Percentiles rank a stretch among this genome's conserved stretches.
Evolutionary conservation across 2,329 filamentous ascomycete genomes (phyloP).

Genomic region (Claviceps citrina): DNA sequence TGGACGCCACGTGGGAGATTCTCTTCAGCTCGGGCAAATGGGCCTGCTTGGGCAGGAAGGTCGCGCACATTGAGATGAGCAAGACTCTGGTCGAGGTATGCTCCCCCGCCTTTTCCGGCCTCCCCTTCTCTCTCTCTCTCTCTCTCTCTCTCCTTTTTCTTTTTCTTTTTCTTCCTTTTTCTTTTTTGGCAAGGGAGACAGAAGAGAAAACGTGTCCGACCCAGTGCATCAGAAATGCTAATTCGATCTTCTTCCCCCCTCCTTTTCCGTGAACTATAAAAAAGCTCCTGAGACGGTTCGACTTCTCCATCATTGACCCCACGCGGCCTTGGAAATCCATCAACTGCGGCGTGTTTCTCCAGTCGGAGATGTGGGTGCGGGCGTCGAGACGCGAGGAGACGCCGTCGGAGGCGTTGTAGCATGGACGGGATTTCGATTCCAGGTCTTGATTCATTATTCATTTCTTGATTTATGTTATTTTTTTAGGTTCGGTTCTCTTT

Average conservation of each 20-base stretch:
- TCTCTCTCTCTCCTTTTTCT: background rate
- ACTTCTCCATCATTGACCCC: conserved; percentile 5
- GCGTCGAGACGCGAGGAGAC: background rate
- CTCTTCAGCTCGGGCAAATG: conserved; percentile 25
- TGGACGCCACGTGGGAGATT: conserved; percentile 23
- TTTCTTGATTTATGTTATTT: too few species aligned
- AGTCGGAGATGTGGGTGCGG: background rate
- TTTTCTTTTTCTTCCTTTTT: background rate
- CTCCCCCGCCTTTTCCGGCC: too few species aligned
- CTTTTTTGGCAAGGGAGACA: background rate
- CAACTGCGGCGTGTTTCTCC: conserved; percentile 3
- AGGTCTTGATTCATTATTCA: too few species aligned
- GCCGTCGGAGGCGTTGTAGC: background rate
- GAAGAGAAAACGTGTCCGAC: background rate
- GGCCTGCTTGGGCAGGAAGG: conserved; percentile 23
- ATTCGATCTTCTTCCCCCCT: background rate
- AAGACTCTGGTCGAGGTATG: conserved; percentile 26
- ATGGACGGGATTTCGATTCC: too few species aligned
- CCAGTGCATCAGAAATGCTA: background rate
- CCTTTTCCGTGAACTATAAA: too few species aligned
- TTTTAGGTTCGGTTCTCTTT: too few species aligned
- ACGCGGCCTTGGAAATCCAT: conserved; percentile 4
- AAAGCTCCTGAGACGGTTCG: conserved; percentile 5
- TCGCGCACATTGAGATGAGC: conserved; percentile 25
- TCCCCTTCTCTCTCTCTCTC: too few species aligned